Percentiles rank a stretch among this genome's conserved stretches.
Conservation (phyloP, 2,329 filamentous ascomycete genomes). For the Celoporthe dispersa region DNA sequence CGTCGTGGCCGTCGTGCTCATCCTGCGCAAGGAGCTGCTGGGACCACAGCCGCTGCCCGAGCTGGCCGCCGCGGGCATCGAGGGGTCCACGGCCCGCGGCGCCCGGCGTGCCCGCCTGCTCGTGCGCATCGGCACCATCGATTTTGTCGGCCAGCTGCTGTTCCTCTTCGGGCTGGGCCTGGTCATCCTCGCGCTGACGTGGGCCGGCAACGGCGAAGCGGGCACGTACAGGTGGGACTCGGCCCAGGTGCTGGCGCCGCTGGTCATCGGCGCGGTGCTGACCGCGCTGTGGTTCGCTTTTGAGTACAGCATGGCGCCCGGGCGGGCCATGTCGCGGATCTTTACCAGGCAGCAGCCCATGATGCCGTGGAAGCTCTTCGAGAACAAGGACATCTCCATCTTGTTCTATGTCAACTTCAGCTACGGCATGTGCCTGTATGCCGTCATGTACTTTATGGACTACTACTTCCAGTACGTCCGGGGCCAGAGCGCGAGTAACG, state of each 20-base stretch:
- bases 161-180: conserved; percentile 60
- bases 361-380: conserved; percentile 65
- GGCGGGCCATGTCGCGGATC: conserved; percentile 48
- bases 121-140: conserved; percentile 56
- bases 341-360: conserved; percentile 63
- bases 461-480: conserved; percentile 70
- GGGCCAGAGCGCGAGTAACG: conserved; percentile 51
- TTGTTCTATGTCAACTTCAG: conserved; percentile 66
- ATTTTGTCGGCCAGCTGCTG: conserved; percentile 59
- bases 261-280: conserved; percentile 50
- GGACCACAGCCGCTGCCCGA: conserved; percentile 54
- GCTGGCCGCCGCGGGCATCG: conserved; percentile 40
- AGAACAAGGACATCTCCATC: conserved; percentile 61
- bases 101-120: conserved; percentile 39
- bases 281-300: conserved; percentile 51
- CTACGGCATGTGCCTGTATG: conserved; percentile 59
- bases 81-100: conserved; percentile 9
- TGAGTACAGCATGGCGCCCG: conserved; percentile 59
- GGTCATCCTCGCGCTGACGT: conserved; percentile 58
- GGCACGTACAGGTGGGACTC: conserved; percentile 54
- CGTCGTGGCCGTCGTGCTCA: conserved; percentile 57
- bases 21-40: conserved; percentile 63
- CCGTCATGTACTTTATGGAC: conserved; percentile 67
- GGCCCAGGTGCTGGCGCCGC: conserved; percentile 52
- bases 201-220: conserved; percentile 50